These are phyloP conservation scores for Chlorociboria aeruginascens DNA, from an alignment of 495 filamentous ascomycete species.

Conservation along the genomic window DNA sequence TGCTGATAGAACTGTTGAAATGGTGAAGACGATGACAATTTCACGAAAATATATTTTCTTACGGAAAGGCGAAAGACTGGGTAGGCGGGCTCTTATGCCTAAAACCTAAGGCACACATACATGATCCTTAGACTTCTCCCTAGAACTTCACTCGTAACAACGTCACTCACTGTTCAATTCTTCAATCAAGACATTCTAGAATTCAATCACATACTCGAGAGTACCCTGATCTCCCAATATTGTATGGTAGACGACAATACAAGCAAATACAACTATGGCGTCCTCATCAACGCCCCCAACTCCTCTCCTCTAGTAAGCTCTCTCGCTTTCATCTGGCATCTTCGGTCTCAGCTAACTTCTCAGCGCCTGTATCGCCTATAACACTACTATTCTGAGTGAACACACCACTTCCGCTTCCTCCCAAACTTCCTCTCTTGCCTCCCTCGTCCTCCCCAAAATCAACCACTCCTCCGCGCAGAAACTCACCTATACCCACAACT, in stretches of 20 bases:
- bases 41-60: neutral
- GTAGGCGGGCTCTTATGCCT: neutral
- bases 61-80: neutral
- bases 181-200: too few relatives aligned
- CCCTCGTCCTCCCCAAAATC: conserved; percentile 94
- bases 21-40: neutral
- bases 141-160: too few relatives aligned
- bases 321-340: conserved; percentile 2
- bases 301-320: conserved; percentile 66
- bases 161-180: too few relatives aligned
- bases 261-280: conserved; percentile 40
- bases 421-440: conserved; percentile 71
- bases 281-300: conserved; percentile 68
- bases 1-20: neutral
- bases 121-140: neutral
- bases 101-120: neutral
- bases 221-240: too few relatives aligned
- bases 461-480: conserved; percentile 68
- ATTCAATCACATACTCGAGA: too few relatives aligned
- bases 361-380: conserved; percentile 84
- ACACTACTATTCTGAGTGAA: conserved; percentile 84
- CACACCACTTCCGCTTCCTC: conserved; percentile 71
- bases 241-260: neutral
- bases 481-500: conserved; percentile 84
- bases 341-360: conserved; percentile 9